phyloP scores from a whole-genome alignment of 768 basidiomycete genomes.

The Trametes elegans region DNA sequence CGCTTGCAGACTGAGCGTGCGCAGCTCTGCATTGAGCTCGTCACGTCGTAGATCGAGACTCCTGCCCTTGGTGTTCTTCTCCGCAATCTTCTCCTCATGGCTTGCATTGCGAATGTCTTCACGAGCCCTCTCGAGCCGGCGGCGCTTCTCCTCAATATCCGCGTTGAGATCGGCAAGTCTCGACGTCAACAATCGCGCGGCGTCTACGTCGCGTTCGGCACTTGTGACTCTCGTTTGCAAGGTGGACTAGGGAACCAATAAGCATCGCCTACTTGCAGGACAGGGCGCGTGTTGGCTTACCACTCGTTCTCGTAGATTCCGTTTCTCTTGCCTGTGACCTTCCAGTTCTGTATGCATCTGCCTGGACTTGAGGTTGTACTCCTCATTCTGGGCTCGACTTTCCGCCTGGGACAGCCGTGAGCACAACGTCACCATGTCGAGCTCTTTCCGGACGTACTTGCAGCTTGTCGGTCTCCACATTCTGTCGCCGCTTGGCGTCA shows the following conservation, averaged over 20 bases:
- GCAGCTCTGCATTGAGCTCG: conserved; percentile 65
- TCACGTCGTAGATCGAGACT: conserved; percentile 70
- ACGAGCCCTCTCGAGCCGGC: conserved; percentile 58
- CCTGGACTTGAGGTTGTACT: conserved; percentile 59
- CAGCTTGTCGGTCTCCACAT: conserved; percentile 60
- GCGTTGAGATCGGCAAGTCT: conserved; percentile 51
- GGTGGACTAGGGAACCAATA: conserved; percentile 21
- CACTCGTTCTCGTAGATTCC: conserved; percentile 52
- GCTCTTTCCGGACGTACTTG: conserved; percentile 46
- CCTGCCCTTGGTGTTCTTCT: conserved; percentile 53
- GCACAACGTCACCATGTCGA: background rate
- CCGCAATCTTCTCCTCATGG: conserved; percentile 61
- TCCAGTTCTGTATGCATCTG: conserved; percentile 56
- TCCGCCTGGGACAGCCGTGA: conserved; percentile 45
- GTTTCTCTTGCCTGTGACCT: conserved; percentile 51
- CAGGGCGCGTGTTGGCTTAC: conserved; percentile 36
- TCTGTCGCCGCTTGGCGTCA: conserved; percentile 62
- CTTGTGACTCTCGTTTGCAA: conserved; percentile 47
- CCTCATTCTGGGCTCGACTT: conserved; percentile 53
- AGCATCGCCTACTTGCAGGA: background rate
- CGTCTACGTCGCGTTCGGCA: conserved; percentile 57
- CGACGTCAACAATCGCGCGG: conserved; percentile 49
- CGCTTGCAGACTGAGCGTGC: conserved; percentile 70
- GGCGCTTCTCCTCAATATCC: conserved; percentile 71
- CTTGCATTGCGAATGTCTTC: conserved; percentile 55